Conservation (phyloP, 1,139 yeast species). For the Chernovozyma sophiae-reginae region DNA sequence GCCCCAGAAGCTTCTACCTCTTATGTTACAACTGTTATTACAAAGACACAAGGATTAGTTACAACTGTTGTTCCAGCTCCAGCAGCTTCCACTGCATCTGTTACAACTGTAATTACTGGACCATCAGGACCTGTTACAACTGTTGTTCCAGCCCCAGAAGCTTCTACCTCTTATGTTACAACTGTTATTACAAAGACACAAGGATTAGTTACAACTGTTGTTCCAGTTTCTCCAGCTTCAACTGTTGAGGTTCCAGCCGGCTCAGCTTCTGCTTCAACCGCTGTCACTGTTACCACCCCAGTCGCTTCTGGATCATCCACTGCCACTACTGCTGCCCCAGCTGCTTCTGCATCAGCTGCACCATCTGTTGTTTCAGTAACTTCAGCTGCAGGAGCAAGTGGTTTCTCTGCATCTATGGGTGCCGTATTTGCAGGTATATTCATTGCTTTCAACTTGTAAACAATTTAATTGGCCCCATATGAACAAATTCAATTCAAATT, state of each 20-base stretch:
- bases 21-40: conserved; percentile 3
- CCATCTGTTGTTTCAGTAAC: conserved; percentile 8
- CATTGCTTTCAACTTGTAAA: conserved; percentile 8
- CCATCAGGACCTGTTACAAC: conserved; percentile 5
- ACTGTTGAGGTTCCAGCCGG: conserved; percentile 3
- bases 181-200: neutral
- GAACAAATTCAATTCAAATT: neutral
- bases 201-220: conserved; percentile 4
- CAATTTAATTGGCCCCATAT: neutral
- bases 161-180: conserved; percentile 8
- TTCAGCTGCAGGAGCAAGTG: conserved; percentile 15
- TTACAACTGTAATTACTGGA: conserved; percentile 1
- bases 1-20: conserved; percentile 7
- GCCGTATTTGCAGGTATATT: conserved; percentile 20
- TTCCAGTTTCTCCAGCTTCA: conserved; percentile 5
- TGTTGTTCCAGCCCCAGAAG: neutral
- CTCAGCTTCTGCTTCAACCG: conserved; percentile 4
- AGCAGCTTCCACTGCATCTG: conserved; percentile 2
- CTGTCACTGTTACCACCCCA: conserved; percentile 5
- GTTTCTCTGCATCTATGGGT: conserved; percentile 16
- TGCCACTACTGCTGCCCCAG: conserved; percentile 5
- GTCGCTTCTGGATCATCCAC: conserved; percentile 1
- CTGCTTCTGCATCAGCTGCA: conserved; percentile 7
- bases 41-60: neutral
- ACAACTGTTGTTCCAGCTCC: conserved; percentile 7